These are phyloP conservation scores for Cocos nucifera DNA, from an alignment of 176 grass and related monocot genomes.

Conservation along the genomic window DNA sequence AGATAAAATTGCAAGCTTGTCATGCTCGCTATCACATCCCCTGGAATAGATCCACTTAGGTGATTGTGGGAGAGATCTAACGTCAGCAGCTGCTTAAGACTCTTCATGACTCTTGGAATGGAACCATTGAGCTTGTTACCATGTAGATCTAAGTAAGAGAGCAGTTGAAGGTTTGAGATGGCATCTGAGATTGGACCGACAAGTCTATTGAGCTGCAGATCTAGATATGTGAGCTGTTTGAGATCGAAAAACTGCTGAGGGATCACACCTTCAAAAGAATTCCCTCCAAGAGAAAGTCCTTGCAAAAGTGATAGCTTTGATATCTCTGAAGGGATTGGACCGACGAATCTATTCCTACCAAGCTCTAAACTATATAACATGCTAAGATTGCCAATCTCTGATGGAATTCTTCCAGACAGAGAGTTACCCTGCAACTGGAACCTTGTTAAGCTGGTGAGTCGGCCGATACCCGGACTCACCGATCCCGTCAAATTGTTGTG, in stretches of 20 bases:
- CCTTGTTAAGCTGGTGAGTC: slow-evolving; percentile 22
- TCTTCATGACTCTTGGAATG: slow-evolving; percentile 39
- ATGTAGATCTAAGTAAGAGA: slow-evolving; percentile 55
- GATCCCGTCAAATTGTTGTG: slow-evolving; percentile 42
- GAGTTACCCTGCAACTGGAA: slow-evolving; percentile 48
- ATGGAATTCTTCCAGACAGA: slow-evolving; percentile 48
- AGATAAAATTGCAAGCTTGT: slow-evolving; percentile 49
- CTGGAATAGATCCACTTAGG: slow-evolving; percentile 42
- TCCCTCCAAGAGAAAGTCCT: slow-evolving; percentile 28
- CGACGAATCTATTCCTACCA: slow-evolving; percentile 33
- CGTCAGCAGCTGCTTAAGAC: slow-evolving; percentile 34
- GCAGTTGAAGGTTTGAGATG: slow-evolving; percentile 37
- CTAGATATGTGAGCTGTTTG: slow-evolving; percentile 28
- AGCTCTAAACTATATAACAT: slow-evolving; percentile 26
- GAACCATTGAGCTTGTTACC: slow-evolving; percentile 53
- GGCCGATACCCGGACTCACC: slow-evolving; percentile 36
- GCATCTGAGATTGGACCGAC: slow-evolving; percentile 40
- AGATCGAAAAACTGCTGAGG: slow-evolving; percentile 39
- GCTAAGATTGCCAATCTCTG: slow-evolving; percentile 62
- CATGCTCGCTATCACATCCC: slow-evolving; percentile 36
- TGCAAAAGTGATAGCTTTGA: slow-evolving; percentile 46
- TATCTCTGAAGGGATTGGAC: slow-evolving; percentile 33
- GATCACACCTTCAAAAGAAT: slow-evolving; percentile 33
- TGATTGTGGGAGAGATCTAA: slow-evolving; percentile 73
- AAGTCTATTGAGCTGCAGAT: slow-evolving; percentile 45